A percentile compares a stretch with the other conserved stretches of the same genome.
These are phyloP conservation scores for Boletus rex-veris DNA, from an alignment of 768 basidiomycete species.

Conservation along the genomic window DNA sequence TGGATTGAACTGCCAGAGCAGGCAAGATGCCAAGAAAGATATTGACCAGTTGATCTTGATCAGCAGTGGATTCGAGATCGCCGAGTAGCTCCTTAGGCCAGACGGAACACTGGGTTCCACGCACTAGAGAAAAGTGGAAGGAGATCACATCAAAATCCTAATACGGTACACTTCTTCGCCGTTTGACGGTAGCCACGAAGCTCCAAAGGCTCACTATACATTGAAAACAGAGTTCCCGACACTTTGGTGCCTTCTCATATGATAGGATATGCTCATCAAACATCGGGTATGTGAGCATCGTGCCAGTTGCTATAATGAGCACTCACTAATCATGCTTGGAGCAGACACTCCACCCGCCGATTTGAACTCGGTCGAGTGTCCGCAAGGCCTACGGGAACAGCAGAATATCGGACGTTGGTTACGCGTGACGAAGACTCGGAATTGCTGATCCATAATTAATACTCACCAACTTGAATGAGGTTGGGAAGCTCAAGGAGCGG, in stretches of 20 bases:
- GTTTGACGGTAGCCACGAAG: too few relatives aligned
- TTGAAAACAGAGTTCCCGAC: too few relatives aligned
- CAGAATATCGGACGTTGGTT: not conserved
- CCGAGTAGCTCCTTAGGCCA: too few relatives aligned
- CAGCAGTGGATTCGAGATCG: too few relatives aligned
- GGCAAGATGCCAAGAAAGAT: not conserved
- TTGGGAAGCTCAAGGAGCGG: not conserved
- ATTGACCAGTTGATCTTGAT: too few relatives aligned
- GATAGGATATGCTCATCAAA: not conserved
- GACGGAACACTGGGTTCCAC: too few relatives aligned
- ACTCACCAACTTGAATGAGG: not conserved
- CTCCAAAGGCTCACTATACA: too few relatives aligned
- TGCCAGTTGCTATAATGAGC: not conserved
- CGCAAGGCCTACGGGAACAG: not conserved
- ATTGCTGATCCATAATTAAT: not conserved
- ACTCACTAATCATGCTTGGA: not conserved
- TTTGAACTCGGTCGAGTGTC: not conserved
- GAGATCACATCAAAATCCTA: too few relatives aligned
- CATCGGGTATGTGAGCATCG: not conserved
- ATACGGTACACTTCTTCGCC: too few relatives aligned
- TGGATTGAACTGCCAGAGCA: not conserved
- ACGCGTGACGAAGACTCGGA: not conserved
- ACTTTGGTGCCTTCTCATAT: too few relatives aligned
- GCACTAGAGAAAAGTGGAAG: too few relatives aligned
- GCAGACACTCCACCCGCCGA: not conserved